Base-by-base conservation (phyloP, 1,139 yeast species). In the Pichia sp. region DNA sequence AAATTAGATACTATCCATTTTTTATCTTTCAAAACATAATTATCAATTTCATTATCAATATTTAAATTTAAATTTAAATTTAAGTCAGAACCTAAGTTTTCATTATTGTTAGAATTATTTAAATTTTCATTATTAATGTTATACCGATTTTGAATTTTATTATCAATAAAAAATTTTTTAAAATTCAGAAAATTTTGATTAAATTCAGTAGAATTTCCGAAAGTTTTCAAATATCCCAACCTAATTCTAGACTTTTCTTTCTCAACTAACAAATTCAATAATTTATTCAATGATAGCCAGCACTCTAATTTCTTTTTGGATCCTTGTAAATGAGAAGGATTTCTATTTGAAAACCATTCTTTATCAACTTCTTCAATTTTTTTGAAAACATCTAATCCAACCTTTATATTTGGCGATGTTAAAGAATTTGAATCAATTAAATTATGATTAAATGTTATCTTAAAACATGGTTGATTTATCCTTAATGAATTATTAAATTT, bases 1-100 rank as follows among this genome's bases (percentile, higher is more conserved):
- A 62, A 27, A 49, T 62, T 66, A 10, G 50, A 48, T 25, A 50
- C 28, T 28, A 64, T 57, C 63, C 62, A 58, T n/a, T 18, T 25
- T 38, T 43, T 45, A 43, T 48, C 48, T 26, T 37, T 40, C 6
- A 7, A 9, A 25, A 26, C 31, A 32, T 18, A 25, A 7, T 26
- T 11, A 32, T 34, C 27, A n/a, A 3, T 5, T n/a, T 41, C n/a
- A 31, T 34, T 7, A 27, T 43, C 33, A 28, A 26, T 33, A 7
- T 18, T 27, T 3, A 26, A 11, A 40, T 28, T 18, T 18, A 18
- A 18, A 18, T 18, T 18, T 18, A 18, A 18, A 18, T 18, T 18
- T 18, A 18, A 18, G 18, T 18, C 18, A 18, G 18, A 18, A 18
- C 18, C 18, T 18, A 18, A 18, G 18, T 18, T 18, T 18, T 18